phyloP scores from a whole-genome alignment of 108 stramenopile genomes.

The Cyclotella choctawhatcheeana region DNA sequence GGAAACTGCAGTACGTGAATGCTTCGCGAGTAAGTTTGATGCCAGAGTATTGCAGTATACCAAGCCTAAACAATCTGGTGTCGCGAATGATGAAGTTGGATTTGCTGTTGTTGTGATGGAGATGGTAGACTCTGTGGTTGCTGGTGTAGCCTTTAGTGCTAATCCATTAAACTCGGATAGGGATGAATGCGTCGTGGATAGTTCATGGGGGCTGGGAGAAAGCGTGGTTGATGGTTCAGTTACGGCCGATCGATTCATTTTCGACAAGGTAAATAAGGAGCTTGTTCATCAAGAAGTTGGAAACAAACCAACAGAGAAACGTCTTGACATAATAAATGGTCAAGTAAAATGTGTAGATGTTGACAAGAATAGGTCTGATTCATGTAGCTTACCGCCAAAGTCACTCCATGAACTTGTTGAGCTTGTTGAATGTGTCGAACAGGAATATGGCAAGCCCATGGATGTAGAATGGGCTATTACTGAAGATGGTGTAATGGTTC shows the following conservation, averaged over 20 bases:
- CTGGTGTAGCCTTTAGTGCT: constrained; percentile 40
- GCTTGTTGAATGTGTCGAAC: constrained; percentile 15
- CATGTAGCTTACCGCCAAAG: constrained; percentile 11
- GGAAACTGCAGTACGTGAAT: constrained; percentile 20
- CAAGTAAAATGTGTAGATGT: constrained; percentile 8
- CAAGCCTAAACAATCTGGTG: background rate
- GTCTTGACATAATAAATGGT: constrained; percentile 14
- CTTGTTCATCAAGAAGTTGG: constrained; percentile 17
- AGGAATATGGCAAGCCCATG: constrained; percentile 26
- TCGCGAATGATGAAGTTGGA: constrained; percentile 3
- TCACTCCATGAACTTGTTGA: constrained; percentile 15
- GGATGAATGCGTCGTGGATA: constrained; percentile 33
- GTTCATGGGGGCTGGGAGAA: constrained; percentile 34
- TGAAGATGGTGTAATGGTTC: constrained; percentile 1
- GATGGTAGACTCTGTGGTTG: constrained; percentile 26
- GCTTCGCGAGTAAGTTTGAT: constrained; percentile 34
- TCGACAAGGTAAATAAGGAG: constrained; percentile 22
- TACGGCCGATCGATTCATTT: constrained; percentile 33
- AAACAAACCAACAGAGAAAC: constrained; percentile 16
- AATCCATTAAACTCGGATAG: constrained; percentile 37
- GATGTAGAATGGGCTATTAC: constrained; percentile 29
- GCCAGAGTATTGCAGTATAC: constrained; percentile 22
- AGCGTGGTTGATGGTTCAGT: constrained; percentile 41
- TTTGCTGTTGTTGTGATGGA: constrained; percentile 44
- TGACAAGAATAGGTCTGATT: constrained; percentile 13